Conservation (phyloP, 2,329 filamentous ascomycete genomes). For the Cladosporium halotolerans region DNA sequence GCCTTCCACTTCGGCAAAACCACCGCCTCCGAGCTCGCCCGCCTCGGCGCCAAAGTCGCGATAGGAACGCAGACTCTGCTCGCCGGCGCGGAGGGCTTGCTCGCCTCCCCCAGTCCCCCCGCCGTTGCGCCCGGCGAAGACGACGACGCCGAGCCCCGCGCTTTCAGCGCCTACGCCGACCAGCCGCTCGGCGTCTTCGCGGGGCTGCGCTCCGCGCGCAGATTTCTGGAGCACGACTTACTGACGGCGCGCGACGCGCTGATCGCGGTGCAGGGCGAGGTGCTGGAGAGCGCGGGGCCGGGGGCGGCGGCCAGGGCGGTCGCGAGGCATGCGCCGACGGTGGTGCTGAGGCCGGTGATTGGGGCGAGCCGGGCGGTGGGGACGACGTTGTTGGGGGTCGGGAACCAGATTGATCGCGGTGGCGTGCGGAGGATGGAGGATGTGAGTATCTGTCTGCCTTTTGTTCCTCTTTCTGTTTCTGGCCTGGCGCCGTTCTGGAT, state of each 20-base stretch:
- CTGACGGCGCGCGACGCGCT: constrained; percentile 82
- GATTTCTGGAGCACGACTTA: constrained; percentile 79
- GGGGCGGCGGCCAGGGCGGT: constrained; percentile 74
- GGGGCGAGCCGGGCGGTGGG: constrained; percentile 84
- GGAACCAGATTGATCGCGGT: constrained; percentile 79
- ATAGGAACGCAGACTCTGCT: constrained; percentile 92
- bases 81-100: constrained; percentile 77
- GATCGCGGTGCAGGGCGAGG: constrained; percentile 86
- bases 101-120: constrained; percentile 35
- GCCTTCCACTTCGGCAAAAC: constrained; percentile 85
- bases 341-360: constrained; percentile 84
- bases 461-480: constrained; percentile 5
- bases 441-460: constrained; percentile 52
- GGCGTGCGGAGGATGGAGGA: constrained; percentile 79
- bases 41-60: constrained; percentile 86
- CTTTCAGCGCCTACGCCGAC: constrained; percentile 86
- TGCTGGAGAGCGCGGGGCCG: constrained; percentile 79
- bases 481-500: neutral
- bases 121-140: constrained; percentile 34
- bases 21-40: constrained; percentile 89
- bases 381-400: constrained; percentile 84
- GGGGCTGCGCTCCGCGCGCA: constrained; percentile 75
- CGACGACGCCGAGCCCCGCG: constrained; percentile 65
- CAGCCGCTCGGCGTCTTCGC: constrained; percentile 86
- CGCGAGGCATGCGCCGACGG: constrained; percentile 77